A percentile compares a stretch with the other conserved stretches of the same genome.
Evolutionary conservation across 2,329 filamentous ascomycete genomes (phyloP).

Genomic region (Coniella lustricola): DNA sequence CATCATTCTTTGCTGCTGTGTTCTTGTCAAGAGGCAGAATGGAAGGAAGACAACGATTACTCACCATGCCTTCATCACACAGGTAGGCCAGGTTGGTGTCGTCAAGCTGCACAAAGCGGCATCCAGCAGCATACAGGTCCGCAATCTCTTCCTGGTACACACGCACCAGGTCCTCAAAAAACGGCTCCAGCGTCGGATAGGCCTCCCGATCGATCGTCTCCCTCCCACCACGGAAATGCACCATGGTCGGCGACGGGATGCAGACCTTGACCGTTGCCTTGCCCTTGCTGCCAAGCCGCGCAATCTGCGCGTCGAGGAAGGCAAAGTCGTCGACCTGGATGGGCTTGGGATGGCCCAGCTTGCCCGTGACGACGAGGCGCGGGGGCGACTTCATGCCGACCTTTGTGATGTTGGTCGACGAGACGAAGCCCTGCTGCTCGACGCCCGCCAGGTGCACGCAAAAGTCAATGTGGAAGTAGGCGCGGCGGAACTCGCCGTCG

Average conservation of each 20-base stretch:
- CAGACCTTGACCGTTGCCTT: constrained; percentile 44
- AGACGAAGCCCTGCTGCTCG: constrained; percentile 40
- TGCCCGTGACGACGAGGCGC: constrained; percentile 45
- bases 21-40: too few relatives aligned
- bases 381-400: constrained; percentile 45
- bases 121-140: constrained; percentile 45
- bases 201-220: constrained; percentile 44
- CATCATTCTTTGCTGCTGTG: too few relatives aligned
- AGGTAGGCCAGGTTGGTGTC: constrained; percentile 55
- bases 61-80: constrained; percentile 46
- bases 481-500: constrained; percentile 50
- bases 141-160: constrained; percentile 49
- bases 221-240: constrained; percentile 50
- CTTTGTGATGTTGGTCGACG: constrained; percentile 35
- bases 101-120: constrained; percentile 51
- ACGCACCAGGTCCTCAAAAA: constrained; percentile 48
- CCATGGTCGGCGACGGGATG: constrained; percentile 53
- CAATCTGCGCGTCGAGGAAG: constrained; percentile 43
- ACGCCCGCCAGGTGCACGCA: constrained; percentile 47
- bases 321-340: constrained; percentile 52
- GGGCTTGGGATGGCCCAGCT: constrained; percentile 43
- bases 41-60: not conserved
- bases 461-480: constrained; percentile 54
- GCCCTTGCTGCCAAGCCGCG: constrained; percentile 24
- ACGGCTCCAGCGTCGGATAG: constrained; percentile 47